These are phyloP conservation scores for Colletotrichum tanaceti DNA, from an alignment of 2,329 filamentous ascomycete genomes.

Conservation along the genomic window DNA sequence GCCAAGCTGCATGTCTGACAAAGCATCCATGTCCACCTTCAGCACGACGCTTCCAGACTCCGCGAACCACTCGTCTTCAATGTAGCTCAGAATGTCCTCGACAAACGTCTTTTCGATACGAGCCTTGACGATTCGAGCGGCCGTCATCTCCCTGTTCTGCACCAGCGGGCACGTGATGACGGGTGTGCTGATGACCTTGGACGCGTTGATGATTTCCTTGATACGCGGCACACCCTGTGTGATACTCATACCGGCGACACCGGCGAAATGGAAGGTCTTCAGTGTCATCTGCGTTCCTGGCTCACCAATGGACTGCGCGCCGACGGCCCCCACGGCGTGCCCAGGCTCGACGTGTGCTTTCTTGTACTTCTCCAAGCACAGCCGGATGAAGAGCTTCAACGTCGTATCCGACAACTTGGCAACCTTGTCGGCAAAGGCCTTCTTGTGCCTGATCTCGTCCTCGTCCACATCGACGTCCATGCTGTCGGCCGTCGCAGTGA, in stretches of 20 bases:
- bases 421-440: conserved; percentile 72
- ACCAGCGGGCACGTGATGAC: conserved; percentile 89
- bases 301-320: conserved; percentile 97
- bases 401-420: conserved; percentile 85
- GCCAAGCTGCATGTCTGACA: conserved; percentile 85
- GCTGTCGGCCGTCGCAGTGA: conserved; percentile 39
- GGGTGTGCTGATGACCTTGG: conserved; percentile 91
- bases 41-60: conserved; percentile 82
- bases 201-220: conserved; percentile 99
- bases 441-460: conserved; percentile 46
- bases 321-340: conserved; percentile 94
- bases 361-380: conserved; percentile 91
- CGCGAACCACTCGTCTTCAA: conserved; percentile 90
- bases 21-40: conserved; percentile 81
- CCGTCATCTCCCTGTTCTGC: conserved; percentile 78
- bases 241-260: conserved; percentile 99
- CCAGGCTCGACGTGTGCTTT: conserved; percentile 93
- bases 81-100: conserved; percentile 80
- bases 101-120: conserved; percentile 96
- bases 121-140: conserved; percentile 90
- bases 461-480: conserved; percentile 46
- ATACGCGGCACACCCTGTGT: conserved; percentile 99
- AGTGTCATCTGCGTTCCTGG: conserved; percentile 99
- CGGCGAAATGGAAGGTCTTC: conserved; percentile 99
- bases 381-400: conserved; percentile 78